These are phyloP conservation scores for Stagonosporopsis cucurbitacearum DNA, from an alignment of 2,329 filamentous ascomycete species.

Conservation along the genomic window DNA sequence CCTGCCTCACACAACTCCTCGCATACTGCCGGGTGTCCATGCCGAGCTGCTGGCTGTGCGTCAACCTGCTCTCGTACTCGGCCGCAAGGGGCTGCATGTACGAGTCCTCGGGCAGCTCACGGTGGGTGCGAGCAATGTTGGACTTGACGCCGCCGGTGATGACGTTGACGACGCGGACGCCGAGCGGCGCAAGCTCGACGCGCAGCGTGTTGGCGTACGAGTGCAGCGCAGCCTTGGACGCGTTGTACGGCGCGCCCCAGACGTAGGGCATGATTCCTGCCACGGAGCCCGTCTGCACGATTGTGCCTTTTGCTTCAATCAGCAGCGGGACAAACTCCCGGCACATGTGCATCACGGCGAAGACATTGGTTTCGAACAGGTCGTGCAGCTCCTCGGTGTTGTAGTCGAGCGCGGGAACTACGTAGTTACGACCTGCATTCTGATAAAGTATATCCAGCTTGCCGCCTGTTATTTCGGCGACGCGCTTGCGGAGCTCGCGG, in stretches of 20 bases:
- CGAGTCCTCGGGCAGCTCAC: conserved; percentile 55
- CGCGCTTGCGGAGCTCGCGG: conserved; percentile 53
- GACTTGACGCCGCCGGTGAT: conserved; percentile 67
- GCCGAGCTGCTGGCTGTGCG: conserved; percentile 60
- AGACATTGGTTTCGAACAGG: conserved; percentile 57
- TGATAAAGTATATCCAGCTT: conserved; percentile 65
- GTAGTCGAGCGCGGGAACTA: conserved; percentile 63
- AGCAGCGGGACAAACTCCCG: conserved; percentile 63
- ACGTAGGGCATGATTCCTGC: conserved; percentile 51
- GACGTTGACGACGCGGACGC: conserved; percentile 55
- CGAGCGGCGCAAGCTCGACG: conserved; percentile 62
- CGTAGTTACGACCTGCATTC: conserved; percentile 65
- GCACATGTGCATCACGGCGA: conserved; percentile 64
- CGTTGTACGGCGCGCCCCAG: conserved; percentile 59
- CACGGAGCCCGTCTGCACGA: conserved; percentile 55
- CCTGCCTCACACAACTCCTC: conserved; percentile 59
- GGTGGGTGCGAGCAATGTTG: conserved; percentile 62
- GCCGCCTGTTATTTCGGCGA: conserved; percentile 55
- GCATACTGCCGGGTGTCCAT: conserved; percentile 63
- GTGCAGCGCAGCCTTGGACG: conserved; percentile 66
- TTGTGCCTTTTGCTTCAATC: conserved; percentile 53
- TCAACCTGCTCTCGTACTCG: conserved; percentile 60
- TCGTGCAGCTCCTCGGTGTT: conserved; percentile 46
- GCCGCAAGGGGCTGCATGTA: conserved; percentile 60
- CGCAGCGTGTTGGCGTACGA: conserved; percentile 64